phyloP scores from a whole-genome alignment of 2,329 filamentous ascomycete genomes.

The Pyrenochaeta sp. region DNA sequence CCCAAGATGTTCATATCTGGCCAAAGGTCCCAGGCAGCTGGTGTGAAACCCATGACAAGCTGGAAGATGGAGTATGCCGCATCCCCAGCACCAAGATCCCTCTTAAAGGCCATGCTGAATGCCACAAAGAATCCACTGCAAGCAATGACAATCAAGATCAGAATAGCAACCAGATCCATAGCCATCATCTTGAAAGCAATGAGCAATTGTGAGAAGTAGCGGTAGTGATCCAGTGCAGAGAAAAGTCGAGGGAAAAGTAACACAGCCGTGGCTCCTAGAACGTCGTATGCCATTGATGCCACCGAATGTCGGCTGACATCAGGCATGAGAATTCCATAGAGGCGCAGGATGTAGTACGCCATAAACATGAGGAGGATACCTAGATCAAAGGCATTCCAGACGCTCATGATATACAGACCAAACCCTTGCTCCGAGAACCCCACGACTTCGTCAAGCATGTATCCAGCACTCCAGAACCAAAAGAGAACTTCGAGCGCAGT shows the following conservation, averaged over 20 bases:
- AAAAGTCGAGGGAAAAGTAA: slow-evolving; percentile 90
- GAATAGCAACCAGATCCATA: slow-evolving; percentile 83
- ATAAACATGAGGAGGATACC: slow-evolving; percentile 87
- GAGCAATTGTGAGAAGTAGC: slow-evolving; percentile 92
- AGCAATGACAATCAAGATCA: slow-evolving; percentile 81
- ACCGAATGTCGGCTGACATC: slow-evolving; percentile 72
- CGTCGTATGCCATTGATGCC: slow-evolving; percentile 88
- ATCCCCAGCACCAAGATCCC: slow-evolving; percentile 71
- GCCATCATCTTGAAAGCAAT: slow-evolving; percentile 96
- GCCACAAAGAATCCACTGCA: slow-evolving; percentile 97
- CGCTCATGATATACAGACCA: slow-evolving; percentile 94
- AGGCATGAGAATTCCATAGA: slow-evolving; percentile 85
- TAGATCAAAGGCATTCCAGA: slow-evolving; percentile 96
- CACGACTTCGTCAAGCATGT: slow-evolving; percentile 95
- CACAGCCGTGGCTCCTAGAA: slow-evolving; percentile 90
- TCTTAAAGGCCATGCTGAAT: slow-evolving; percentile 81
- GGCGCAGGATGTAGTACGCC: slow-evolving; percentile 86
- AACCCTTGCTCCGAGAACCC: slow-evolving; percentile 98
- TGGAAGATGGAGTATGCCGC: slow-evolving; percentile 94
- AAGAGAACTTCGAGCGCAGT: slow-evolving; percentile 87
- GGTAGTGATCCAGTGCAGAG: slow-evolving; percentile 91
- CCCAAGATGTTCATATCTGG: slow-evolving; percentile 81
- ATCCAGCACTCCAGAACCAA: slow-evolving; percentile 97
- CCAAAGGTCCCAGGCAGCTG: slow-evolving; percentile 92
- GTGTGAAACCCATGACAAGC: slow-evolving; percentile 94